Conservation (phyloP, 2,329 filamentous ascomycete species). For the Aciculosporium take region DNA sequence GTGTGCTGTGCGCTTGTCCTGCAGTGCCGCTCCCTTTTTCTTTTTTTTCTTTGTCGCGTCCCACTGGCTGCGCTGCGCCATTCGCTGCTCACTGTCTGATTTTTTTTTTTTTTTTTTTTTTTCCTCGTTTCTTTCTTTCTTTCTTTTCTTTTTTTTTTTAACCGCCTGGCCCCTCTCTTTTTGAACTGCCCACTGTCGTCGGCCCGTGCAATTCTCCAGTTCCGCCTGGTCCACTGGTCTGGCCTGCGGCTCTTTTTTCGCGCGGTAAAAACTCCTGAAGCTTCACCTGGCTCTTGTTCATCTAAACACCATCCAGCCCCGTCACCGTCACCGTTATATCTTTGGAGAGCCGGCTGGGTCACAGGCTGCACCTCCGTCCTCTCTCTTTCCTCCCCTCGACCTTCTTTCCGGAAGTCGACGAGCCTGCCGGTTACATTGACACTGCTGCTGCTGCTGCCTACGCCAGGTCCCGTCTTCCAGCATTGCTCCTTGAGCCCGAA, state of each 20-base stretch:
- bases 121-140: not conserved
- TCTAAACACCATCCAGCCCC: constrained; percentile 12
- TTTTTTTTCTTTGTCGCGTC: too few relatives aligned
- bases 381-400: constrained; percentile 10
- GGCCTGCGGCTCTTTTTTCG: constrained; percentile 12
- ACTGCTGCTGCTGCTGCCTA: constrained; percentile 5
- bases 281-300: constrained; percentile 9
- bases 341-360: constrained; percentile 21
- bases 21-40: too few relatives aligned
- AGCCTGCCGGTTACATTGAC: constrained; percentile 8
- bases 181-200: constrained; percentile 4
- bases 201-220: constrained; percentile 10
- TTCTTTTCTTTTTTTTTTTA: not conserved
- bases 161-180: not conserved
- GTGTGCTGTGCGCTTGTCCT: too few relatives aligned
- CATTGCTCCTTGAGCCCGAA: constrained; percentile 10
- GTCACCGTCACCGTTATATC: constrained; percentile 9
- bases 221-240: constrained; percentile 7
- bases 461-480: constrained; percentile 5
- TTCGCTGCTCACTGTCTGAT: not conserved
- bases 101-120: not conserved
- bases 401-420: constrained; percentile 10
- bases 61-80: too few relatives aligned
- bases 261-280: constrained; percentile 16
- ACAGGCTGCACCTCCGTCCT: constrained; percentile 20